Evolutionary conservation across 495 filamentous ascomycete genomes (phyloP), one percentile per base, ranked within the genome.

Genomic region (Hypoxylon rickii): DNA sequence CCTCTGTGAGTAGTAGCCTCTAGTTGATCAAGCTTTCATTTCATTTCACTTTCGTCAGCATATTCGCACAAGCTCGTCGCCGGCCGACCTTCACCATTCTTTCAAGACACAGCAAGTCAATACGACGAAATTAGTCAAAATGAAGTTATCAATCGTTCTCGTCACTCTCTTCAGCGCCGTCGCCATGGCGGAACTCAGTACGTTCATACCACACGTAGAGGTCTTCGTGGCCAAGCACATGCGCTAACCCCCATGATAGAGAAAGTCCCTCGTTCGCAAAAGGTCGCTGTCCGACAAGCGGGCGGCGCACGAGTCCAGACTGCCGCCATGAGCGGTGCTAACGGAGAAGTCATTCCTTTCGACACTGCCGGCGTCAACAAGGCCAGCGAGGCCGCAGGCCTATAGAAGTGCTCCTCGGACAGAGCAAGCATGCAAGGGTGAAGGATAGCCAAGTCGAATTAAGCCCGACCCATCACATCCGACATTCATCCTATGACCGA

Each of bases 111-210:
- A 31, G 42, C 45, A 24, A 52, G n/a, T 43, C 44, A 12, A 37
- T 3, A 50, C 42, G 47, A 54, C 45, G 26, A 57, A 29, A 62
- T 45, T 61, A 63, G 67, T 69, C 74, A 80, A 70, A 56, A 82
- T 82, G 79, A 76, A 82, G 76, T 76, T 75, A 72, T 70, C 72
- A 20, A 18, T 76, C 57, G 53, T 71, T 62, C 44, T 80, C 54
- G 52, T 80, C 66, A 68, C 77, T 44, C 65, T 80, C 51, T 72
- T 75, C 65, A 60, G 67, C 48, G 65, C 77, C 63, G 44, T 76
- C 63, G 76, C 73, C 57, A 58, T 75, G 64, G 78, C 75, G 42
- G 66, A 65, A 38, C 70, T 75, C 32, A 44, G 62, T 57, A 64
- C 33, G 64, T 51, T 33, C 13, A 39, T 29, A 0, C 13, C 8